Evolutionary conservation across 257 asterid species (phyloP).

Genomic region (Coffea canephora): DNA sequence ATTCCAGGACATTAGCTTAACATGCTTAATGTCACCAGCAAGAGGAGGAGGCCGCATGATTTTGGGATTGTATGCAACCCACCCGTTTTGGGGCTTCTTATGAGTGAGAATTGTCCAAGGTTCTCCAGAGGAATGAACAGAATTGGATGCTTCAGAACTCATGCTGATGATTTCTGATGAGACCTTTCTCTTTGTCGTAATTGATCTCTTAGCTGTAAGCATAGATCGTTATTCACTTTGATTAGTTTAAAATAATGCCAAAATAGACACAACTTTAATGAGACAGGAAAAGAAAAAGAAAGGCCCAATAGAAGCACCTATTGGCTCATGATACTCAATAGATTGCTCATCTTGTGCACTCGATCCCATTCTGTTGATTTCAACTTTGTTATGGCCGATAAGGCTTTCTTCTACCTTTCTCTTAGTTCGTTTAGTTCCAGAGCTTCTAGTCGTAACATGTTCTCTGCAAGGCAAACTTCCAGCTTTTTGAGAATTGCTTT

Average conservation of each 20-base stretch:
- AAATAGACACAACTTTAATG: neutral
- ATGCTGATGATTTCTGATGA: conserved; percentile 34
- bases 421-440: conserved; percentile 40
- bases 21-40: conserved; percentile 42
- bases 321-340: conserved; percentile 32
- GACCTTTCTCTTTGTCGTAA: conserved; percentile 41
- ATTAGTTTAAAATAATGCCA: conserved; percentile 7
- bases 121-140: conserved; percentile 41
- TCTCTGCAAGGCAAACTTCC: conserved; percentile 31
- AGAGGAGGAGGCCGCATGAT: conserved; percentile 84
- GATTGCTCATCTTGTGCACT: conserved; percentile 38
- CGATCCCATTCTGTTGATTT: conserved; percentile 17
- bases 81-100: conserved; percentile 80
- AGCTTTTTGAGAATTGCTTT: conserved; percentile 34
- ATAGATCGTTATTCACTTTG: conserved; percentile 10
- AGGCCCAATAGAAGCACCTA: conserved; percentile 42
- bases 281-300: neutral
- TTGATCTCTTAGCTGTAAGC: conserved; percentile 42
- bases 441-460: conserved; percentile 5
- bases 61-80: conserved; percentile 85
- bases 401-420: conserved; percentile 32
- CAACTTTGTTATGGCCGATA: conserved; percentile 22
- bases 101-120: conserved; percentile 95
- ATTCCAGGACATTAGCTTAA: conserved; percentile 92
- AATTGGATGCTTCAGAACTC: conserved; percentile 30